phyloP scores from a whole-genome alignment of 2,329 filamentous ascomycete genomes.

The Diaporthe sp. region DNA sequence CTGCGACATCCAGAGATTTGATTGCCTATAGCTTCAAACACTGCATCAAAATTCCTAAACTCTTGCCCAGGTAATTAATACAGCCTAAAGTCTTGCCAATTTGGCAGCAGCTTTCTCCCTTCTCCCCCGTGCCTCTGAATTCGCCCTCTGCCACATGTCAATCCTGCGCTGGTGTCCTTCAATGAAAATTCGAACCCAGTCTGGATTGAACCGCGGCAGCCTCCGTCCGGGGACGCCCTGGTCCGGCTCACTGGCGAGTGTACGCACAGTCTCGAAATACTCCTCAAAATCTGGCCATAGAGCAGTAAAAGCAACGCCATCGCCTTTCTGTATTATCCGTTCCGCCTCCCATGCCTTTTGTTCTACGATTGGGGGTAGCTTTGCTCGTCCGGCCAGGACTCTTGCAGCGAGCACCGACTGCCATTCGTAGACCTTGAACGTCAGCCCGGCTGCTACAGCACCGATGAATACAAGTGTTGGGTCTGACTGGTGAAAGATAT shows the following conservation, averaged over 20 bases:
- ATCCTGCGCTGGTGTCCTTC: conserved; percentile 67
- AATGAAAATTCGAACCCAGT: conserved; percentile 64
- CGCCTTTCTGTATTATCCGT: conserved; percentile 64
- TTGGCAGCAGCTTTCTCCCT: not conserved
- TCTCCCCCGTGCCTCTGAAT: not conserved
- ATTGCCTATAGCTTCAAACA: not conserved
- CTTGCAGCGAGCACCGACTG: conserved; percentile 73
- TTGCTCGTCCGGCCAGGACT: conserved; percentile 65
- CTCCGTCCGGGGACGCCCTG: conserved; percentile 56
- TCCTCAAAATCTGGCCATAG: conserved; percentile 72
- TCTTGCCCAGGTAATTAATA: too few species aligned
- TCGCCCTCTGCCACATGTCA: conserved; percentile 64
- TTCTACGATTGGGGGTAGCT: conserved; percentile 60
- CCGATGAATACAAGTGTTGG: conserved; percentile 69
- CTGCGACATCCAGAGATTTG: not conserved
- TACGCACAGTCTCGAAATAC: conserved; percentile 70
- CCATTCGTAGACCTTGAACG: conserved; percentile 78
- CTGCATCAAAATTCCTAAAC: too few species aligned
- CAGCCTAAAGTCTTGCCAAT: not conserved
- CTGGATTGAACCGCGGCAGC: conserved; percentile 57
- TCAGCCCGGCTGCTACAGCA: conserved; percentile 68
- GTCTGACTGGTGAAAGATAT: conserved; percentile 66
- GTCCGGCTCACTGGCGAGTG: conserved; percentile 59
- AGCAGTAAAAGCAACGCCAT: conserved; percentile 67
- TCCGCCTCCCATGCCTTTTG: conserved; percentile 69